phyloP scores from a whole-genome alignment of 2,329 filamentous ascomycete genomes.

The Exophiala sp. region DNA sequence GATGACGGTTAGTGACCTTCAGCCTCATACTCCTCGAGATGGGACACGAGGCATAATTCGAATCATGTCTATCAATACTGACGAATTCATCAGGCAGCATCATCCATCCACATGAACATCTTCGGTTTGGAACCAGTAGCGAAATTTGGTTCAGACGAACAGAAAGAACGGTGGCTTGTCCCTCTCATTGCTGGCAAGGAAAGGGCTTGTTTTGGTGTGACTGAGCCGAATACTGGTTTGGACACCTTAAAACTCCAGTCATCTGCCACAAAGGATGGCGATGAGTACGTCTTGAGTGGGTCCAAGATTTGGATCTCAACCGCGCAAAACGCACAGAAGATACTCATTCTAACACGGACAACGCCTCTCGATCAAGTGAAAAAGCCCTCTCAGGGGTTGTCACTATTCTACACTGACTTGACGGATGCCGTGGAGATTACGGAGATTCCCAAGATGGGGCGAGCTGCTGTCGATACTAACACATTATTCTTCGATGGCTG shows the following conservation, averaged over 20 bases:
- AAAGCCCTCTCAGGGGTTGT: constrained; percentile 43
- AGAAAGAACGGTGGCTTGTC: constrained; percentile 38
- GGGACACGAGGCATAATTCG: background rate
- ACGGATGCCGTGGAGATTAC: constrained; percentile 36
- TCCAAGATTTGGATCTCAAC: constrained; percentile 48
- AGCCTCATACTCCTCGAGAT: background rate
- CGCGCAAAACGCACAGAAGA: constrained; percentile 44
- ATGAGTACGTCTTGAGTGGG: constrained; percentile 37
- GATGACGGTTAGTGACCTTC: background rate
- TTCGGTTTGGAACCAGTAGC: constrained; percentile 46
- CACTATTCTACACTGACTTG: constrained; percentile 46
- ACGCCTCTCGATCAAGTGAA: constrained; percentile 42
- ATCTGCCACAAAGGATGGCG: constrained; percentile 31
- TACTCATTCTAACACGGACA: constrained; percentile 42
- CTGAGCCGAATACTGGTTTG: constrained; percentile 44
- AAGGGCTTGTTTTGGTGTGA: constrained; percentile 43
- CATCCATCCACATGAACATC: constrained; percentile 48
- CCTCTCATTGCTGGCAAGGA: constrained; percentile 42
- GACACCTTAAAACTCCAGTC: constrained; percentile 44
- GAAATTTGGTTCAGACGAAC: constrained; percentile 44
- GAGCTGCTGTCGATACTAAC: constrained; percentile 45
- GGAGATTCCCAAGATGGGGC: constrained; percentile 47
- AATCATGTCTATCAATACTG: constrained; percentile 27
- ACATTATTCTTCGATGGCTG: constrained; percentile 45
- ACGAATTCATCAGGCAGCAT: constrained; percentile 42